Base-by-base conservation (phyloP, 331 rosid genomes). In the Cydonia oblonga region DNA sequence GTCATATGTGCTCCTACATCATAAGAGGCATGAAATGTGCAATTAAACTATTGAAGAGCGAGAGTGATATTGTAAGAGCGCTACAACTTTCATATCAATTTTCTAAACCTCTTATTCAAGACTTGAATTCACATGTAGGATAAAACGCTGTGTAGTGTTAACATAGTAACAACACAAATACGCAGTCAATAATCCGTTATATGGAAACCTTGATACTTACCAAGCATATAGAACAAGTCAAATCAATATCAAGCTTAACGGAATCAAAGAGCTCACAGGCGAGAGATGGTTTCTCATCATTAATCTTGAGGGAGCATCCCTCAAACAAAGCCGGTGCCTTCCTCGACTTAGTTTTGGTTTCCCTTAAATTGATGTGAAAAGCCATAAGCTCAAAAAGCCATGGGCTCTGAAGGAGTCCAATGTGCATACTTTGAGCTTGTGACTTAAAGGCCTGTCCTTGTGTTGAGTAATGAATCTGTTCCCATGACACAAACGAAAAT, bases 381-480 rank as follows among this genome's bases (percentile, higher is more conserved):
- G 98, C 96, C 88, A 93, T 85, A 57, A 93, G 92, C 86, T 93
- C 98, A 64, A 78, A 76, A 42, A 93, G 89, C 98, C 97, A 91
- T 9, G 98, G 98, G 79, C 97, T 91, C 77, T 88, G 96, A 75
- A 93, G 97, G 69, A 93, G 91, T 78, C 88, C 97, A 76, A 84
- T 76, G 73, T 86, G 98, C 90, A 76, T 85, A 29, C 90, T 86
- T 79, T 89, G 98, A 8, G 86, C 92, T 72, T 80, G 88, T 38
- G 96, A 91, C 88, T 84, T 93, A 66, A 90, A 93, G 13, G 91
- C 80, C 68, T 91, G 92, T 28, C 98, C 98, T 86, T 93, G 98
- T 75, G 80, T 93, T 12, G 98, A 93, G 80, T 78, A 85, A 89
- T 93, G 98, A 78, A 93, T 86, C 98, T 93, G 89, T 70, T 29